Evolutionary conservation across 176 grass and related monocot species (phyloP), one percentile per base, ranked within the genome.

Genomic region (Triticum monococcum): DNA sequence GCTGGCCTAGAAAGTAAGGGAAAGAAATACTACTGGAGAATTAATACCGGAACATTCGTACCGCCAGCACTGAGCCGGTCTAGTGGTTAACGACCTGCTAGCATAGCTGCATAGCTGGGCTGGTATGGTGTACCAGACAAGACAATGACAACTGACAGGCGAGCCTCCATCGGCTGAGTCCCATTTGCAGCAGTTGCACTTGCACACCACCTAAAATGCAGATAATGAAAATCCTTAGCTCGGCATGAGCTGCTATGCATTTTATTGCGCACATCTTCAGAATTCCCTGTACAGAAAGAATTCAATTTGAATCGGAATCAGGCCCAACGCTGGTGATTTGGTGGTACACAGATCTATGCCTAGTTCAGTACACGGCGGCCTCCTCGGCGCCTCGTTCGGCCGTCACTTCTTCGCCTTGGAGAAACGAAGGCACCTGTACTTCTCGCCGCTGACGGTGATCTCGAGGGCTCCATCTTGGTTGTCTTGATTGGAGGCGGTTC

Each of bases 341-440:
- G 72, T 45, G 23, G 72, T 75, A 72, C 18, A 25, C 14, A 22
- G 30, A 59, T 32, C 82, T 64, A 68, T 52, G 4, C 50, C 16
- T 54, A 84, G 20, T 85, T 28, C 67, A 28, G 25, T 26, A 35
- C 62, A 78, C 28, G 33, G 25, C 35, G 37, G 61, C 35, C 25
- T 75, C 48, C 59, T 40, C 12, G 14, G 25, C 26, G 37, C 68
- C 37, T 45, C 20, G 7, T 57, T 22, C 82, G 81, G 36, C 52
- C 81, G 52, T 97, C 89, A 97, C 87, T 99, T 99, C 83, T 99
- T 99, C 18, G 97, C 97, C 89, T 99, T 99, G 10, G 97, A 99
- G 82, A 99, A 99, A 17, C 97, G 92, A 61, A 99, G 97, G 82
- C 97, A 99, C 25, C 97, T 87, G 85, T 99, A 99, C 81, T 99